Evolutionary conservation across 768 basidiomycete genomes (phyloP).

Genomic region (Pulveroboletus sp.): DNA sequence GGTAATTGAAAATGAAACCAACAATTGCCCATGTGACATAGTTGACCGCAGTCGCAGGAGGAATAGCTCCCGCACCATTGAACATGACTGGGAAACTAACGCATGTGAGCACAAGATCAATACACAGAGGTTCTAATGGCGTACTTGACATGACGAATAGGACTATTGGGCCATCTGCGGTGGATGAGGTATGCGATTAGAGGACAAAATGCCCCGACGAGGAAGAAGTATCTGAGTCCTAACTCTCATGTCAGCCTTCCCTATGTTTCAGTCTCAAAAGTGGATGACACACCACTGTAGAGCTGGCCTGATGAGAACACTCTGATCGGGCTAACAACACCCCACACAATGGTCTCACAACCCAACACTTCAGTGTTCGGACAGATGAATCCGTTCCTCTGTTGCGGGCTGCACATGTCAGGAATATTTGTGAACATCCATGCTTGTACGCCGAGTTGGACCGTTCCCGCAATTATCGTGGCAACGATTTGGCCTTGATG

Average conservation of each 20-base stretch:
- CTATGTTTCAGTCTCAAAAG: no score
- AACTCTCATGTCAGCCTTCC: conserved; percentile 27
- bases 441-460: conserved; percentile 70
- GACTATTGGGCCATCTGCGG: conserved; percentile 63
- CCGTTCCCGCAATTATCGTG: conserved; percentile 65
- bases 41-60: conserved; percentile 67
- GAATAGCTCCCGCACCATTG: conserved; percentile 61
- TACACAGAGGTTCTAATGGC: conserved; percentile 16
- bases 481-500: no score
- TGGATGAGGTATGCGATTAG: conserved; percentile 60
- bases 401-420: conserved; percentile 47
- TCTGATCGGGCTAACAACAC: no score
- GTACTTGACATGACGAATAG: conserved; percentile 61
- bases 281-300: no score
- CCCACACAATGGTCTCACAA: conserved; percentile 55
- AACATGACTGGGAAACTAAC: conserved; percentile 47
- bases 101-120: background rate
- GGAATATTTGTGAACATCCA: conserved; percentile 66
- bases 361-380: conserved; percentile 51
- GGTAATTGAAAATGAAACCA: conserved; percentile 64
- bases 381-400: conserved; percentile 52
- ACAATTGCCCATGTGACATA: conserved; percentile 66
- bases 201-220: conserved; percentile 67
- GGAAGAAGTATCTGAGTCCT: conserved; percentile 70
- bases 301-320: no score